Evolutionary conservation across 495 filamentous ascomycete genomes (phyloP), one percentile per base, ranked within the genome.

Genomic region (Aspergillus sclerotioniger): DNA sequence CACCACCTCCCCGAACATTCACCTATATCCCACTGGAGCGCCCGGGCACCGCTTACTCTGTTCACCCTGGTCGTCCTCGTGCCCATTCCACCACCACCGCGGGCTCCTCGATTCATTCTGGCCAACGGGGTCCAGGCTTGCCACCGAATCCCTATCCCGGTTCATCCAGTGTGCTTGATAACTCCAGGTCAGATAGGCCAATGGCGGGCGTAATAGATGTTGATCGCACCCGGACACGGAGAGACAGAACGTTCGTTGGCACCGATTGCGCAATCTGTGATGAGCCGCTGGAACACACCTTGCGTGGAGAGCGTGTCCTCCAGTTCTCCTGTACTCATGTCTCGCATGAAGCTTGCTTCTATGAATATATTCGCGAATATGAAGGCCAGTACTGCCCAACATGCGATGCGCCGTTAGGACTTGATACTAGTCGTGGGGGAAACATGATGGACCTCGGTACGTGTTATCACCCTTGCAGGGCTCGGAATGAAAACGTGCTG

Each of bases 271-370:
- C 93, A 48, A 92, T 97, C 12, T 99, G 94, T 70, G 94, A 99
- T 67, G 94, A 99, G 69, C 95, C 93, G 8, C 75, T 99, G 60
- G 94, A 99, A 68, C 94, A 99, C 67, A 99, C 92, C 12, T 79
- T 99, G 41, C 90, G 91, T 13, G 95, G 95, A 51, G 94, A 99
- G 74, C 86, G 91, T 56, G 90, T 99, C 52, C 80, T 99, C 53
- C 95, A 98, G 68, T 93, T 99, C 66, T 96, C 94, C 25, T 99
- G 94, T 72, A 81, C 85, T 10, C 94, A 99, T 70, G 95, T 99
- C 33, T 90, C 93, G 15, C 94, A 99, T 67, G 94, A 98, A 70
- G 95, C 95, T 17, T 99, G 94, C 74, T 99, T 99, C 71, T 99
- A 98, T 73, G 95, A 99, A 74, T 97, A 92, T 67, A 94, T 99